Evolutionary conservation across 2,329 filamentous ascomycete species (phyloP), one percentile per base, ranked within the genome.

Genomic region (Daldinia sp.): DNA sequence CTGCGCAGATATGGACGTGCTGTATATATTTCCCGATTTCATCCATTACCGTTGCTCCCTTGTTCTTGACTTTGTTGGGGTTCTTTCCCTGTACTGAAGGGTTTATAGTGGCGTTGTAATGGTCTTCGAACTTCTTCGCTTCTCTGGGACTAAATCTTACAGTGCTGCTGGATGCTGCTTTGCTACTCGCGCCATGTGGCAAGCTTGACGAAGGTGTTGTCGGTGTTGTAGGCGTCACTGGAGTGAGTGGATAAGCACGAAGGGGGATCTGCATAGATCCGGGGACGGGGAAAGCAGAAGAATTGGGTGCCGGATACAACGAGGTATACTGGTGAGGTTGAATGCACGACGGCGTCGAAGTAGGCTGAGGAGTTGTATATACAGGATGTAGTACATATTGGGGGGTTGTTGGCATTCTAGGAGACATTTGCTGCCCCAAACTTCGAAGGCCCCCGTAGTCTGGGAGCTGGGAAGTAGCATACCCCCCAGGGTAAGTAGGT

Each of bases 1-100:
- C 73, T 15, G 68, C 66, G 26, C 76, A 77, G 18, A 72, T 55
- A 68, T 76, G 74, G 35, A 62, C 26, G 59, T 77, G 74, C 10
- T 58, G 72, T 30, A 75, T 73, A 35, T 69, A 69, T 46, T 71
- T 73, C 20, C 73, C 61, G 33, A 74, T 55, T 12, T 65, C 44
- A 15, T 55, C 15, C 12, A 56, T 68, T 23, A 20, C 39, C 7
- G 26, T 57, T 6, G 6, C 37, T 12, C 30, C 15, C 5, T 57
- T 55, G 26, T 58, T 35, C 23, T 55, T 41, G 13, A 33, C 30
- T 44, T 50, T 20, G 18, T 54, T 44, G 2, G 42, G 28, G 51
- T 58, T 20, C 26, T 12, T 55, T 51, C 33, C 28, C 63, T 53
- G 13, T 66, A n/a, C 44, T 6, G 44, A 42, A 13, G 39, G 42